Percentiles rank a stretch among this genome's conserved stretches.
These are phyloP conservation scores for Fusarium keratoplasticum DNA, from an alignment of 2,329 filamentous ascomycete species.

Conservation along the genomic window DNA sequence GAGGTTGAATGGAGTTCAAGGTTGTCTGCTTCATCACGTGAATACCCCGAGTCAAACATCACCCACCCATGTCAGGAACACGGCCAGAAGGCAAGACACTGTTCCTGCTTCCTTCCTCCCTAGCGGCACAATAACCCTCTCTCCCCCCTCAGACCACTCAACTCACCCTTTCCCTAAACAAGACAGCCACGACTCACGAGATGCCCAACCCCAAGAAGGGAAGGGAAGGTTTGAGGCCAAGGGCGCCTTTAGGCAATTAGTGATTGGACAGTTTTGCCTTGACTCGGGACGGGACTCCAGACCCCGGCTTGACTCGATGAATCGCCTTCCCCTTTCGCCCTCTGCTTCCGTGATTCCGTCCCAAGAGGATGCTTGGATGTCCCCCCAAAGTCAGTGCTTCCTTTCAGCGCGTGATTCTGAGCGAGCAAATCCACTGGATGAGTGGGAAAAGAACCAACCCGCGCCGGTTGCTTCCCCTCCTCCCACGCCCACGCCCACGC, in stretches of 20 bases:
- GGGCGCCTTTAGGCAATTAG: not conserved
- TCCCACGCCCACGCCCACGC: not conserved
- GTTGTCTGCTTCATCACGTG: conserved; percentile 16
- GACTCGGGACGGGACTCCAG: not conserved
- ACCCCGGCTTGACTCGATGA: not conserved
- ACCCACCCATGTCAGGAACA: conserved; percentile 15
- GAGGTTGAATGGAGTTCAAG: not conserved
- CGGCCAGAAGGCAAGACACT: conserved; percentile 6
- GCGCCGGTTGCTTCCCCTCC: conserved; percentile 7
- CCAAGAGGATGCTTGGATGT: not conserved
- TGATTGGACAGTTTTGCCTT: conserved; percentile 14
- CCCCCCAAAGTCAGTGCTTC: not conserved
- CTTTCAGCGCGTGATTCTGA: conserved; percentile 15
- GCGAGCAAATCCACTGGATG: conserved; percentile 9
- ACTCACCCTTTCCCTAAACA: conserved; percentile 8
- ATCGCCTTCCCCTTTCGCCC: conserved; percentile 14
- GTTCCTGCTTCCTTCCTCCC: not conserved
- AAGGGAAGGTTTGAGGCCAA: not conserved
- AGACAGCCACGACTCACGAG: conserved; percentile 8
- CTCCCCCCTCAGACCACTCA: not conserved
- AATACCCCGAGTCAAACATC: not conserved
- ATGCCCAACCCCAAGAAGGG: not conserved
- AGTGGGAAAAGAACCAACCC: not conserved
- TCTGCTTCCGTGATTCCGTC: not conserved
- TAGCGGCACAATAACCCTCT: not conserved